Evolutionary conservation across 2,329 filamentous ascomycete species (phyloP).

Genomic region (Beauveria asiatica): DNA sequence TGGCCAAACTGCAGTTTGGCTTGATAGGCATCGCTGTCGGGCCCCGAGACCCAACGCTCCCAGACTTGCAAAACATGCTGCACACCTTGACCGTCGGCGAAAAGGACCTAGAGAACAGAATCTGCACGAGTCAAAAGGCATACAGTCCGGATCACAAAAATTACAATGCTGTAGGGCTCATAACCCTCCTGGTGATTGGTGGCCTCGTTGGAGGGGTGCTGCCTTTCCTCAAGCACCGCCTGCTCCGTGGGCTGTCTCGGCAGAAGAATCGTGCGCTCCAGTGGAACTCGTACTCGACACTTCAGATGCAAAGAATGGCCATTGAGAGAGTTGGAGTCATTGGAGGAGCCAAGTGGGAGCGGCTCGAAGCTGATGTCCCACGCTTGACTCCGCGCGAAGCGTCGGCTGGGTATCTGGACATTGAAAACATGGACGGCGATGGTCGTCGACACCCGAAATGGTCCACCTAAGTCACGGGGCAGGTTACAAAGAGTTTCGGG

Average conservation of each 20-base stretch:
- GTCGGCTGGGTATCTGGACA: not conserved
- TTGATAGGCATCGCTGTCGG: constrained; percentile 4
- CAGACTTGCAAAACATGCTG: constrained; percentile 1
- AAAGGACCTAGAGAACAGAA: not conserved
- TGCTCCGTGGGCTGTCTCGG: not conserved
- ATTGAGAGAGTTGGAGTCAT: not conserved
- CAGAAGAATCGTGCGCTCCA: not conserved
- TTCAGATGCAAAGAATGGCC: not conserved
- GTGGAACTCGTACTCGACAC: not conserved
- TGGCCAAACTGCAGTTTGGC: constrained; percentile 11
- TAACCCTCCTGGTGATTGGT: not conserved
- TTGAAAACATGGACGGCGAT: not conserved
- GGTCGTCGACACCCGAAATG: not conserved
- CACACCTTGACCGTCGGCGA: not conserved
- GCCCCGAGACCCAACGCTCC: constrained; percentile 5
- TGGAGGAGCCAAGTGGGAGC: not conserved
- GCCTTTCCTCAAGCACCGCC: not conserved
- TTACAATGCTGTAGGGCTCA: not conserved
- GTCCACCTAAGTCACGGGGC: not conserved
- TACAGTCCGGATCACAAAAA: not conserved
- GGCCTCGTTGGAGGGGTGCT: not conserved
- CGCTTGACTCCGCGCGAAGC: not conserved
- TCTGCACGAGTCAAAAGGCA: not conserved
- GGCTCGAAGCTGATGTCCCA: not conserved
- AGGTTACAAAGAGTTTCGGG: too few species aligned